Evolutionary conservation across 257 asterid species (phyloP), one percentile per base, ranked within the genome.

Genomic region (Forsythia suspensa): DNA sequence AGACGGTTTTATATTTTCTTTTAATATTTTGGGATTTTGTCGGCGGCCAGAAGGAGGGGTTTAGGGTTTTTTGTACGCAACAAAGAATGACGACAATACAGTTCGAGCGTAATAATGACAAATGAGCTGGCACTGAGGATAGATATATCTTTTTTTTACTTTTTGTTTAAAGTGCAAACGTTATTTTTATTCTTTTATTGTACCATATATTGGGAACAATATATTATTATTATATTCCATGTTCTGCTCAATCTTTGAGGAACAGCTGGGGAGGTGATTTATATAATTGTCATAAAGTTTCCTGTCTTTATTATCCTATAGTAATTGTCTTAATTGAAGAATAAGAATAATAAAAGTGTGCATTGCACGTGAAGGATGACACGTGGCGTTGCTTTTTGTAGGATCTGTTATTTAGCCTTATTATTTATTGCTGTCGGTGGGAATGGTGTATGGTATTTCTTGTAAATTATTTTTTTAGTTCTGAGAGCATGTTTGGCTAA

Each of bases 121-220:
- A 71, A 73, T 65, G 79, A 76, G 88, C 69, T 71, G 82, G 84
- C 80, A 48, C 67, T 66, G 78, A 40, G 24, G 59, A 69, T 84
- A 70, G 92, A 84, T 86, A 84, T 81, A 76, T 67, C 36, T 20
- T 81, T 10, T 73, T 81, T 10, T 73, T 61, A 37, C 65, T 37
- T 80, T 43, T 16, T 69, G 29, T 79, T 72, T 13, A 52, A 42
- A 74, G 71, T 34, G 74, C 24, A 24, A 29, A 71, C 69, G 29
- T 71, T 73, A 37, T 78, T 76, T 70, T 59, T 73, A 37, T 78
- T 76, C 65, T 59, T 11, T 79, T 79, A 61, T 68, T 57, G 75
- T 37, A 78, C 82, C 41, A 29, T 79, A 82, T 80, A 77, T 74
- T 82, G 70, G 78, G 84, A 77, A 80, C 80, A 73, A 67, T 76